These are phyloP conservation scores for Blastobotrys robertii DNA, from an alignment of 805 yeast species.

Conservation along the genomic window DNA sequence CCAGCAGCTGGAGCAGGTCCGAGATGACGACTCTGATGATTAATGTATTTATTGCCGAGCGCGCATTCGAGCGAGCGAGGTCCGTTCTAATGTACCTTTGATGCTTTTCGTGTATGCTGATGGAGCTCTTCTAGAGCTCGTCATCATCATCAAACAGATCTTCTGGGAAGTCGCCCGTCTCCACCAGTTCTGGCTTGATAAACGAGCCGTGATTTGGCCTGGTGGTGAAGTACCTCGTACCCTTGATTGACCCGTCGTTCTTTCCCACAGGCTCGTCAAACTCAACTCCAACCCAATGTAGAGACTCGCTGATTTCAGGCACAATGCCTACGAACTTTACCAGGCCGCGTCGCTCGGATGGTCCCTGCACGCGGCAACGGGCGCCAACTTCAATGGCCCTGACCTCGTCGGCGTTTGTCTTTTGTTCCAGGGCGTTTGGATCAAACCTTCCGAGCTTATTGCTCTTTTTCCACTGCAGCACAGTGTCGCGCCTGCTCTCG, in stretches of 20 bases:
- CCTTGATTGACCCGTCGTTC: slow-evolving; percentile 69
- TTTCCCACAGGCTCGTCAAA: slow-evolving; percentile 83
- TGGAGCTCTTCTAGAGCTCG: slow-evolving; percentile 9
- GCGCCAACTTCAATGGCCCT: slow-evolving; percentile 14
- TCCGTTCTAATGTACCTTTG: neutral
- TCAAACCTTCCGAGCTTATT: slow-evolving; percentile 66
- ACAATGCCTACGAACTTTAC: slow-evolving; percentile 63
- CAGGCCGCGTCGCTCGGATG: slow-evolving; percentile 56
- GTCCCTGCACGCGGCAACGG: slow-evolving; percentile 30
- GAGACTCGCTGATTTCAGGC: slow-evolving; percentile 42
- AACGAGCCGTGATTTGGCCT: slow-evolving; percentile 60
- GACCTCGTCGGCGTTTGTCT: slow-evolving; percentile 6
- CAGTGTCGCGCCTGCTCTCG: slow-evolving; percentile 49
- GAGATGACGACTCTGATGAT: slow-evolving; percentile 2
- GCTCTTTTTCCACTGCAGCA: slow-evolving; percentile 65
- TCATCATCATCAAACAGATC: slow-evolving; percentile 40
- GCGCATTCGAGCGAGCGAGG: neutral
- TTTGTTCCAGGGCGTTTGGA: slow-evolving; percentile 34
- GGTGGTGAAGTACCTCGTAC: slow-evolving; percentile 49
- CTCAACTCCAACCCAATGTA: slow-evolving; percentile 72
- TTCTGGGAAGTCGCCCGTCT: slow-evolving; percentile 59
- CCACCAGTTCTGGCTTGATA: slow-evolving; percentile 58
- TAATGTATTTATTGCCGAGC: neutral
- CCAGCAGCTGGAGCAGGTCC: slow-evolving; percentile 1
- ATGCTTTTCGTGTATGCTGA: neutral